Percentiles rank a stretch among this genome's conserved stretches.
Conservation (phyloP, 805 yeast genomes). For the Lipomyces starkeyi region DNA sequence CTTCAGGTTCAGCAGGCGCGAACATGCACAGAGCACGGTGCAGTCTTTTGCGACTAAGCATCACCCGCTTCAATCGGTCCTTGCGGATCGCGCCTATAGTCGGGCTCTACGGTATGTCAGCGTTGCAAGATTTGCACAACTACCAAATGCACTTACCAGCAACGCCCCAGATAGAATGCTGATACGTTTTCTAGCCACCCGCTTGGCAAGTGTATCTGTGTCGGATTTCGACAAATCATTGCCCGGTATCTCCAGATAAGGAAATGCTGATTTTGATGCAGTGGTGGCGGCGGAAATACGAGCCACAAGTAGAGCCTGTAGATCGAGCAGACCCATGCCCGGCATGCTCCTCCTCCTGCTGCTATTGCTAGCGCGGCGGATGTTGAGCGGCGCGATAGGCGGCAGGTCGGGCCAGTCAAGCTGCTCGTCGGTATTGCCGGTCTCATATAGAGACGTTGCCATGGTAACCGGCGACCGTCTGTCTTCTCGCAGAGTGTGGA, state of each 20-base stretch:
- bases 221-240: not conserved
- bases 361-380: not conserved
- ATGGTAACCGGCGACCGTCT: not conserved
- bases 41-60: not conserved
- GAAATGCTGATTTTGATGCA: not conserved
- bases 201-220: not conserved
- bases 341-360: not conserved
- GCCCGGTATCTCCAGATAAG: not conserved
- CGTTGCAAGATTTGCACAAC: not conserved
- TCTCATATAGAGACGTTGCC: not conserved
- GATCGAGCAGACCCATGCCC: not conserved
- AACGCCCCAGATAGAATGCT: not conserved
- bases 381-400: constrained; percentile 3
- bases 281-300: not conserved
- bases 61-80: not conserved
- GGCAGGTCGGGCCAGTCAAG: not conserved
- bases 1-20: not conserved
- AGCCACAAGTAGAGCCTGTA: not conserved
- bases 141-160: not conserved
- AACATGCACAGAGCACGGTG: not conserved
- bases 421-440: not conserved
- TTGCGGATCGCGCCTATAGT: not conserved
- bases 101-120: not conserved
- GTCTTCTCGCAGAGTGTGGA: not conserved
- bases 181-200: not conserved